Evolutionary conservation across 106 monocot species (phyloP).

Genomic region (Allium sativum): DNA sequence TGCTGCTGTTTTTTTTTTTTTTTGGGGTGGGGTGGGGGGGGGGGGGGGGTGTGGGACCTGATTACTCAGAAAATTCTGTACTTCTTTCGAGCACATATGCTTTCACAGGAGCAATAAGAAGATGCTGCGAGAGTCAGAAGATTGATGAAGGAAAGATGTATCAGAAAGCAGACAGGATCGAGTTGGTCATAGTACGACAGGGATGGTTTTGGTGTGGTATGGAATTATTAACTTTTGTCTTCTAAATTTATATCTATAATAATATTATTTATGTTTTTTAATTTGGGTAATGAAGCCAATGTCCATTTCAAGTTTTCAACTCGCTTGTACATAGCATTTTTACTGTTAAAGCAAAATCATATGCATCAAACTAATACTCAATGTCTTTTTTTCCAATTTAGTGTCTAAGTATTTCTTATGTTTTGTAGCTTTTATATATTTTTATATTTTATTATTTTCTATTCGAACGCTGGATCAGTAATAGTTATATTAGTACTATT

Average conservation of each 20-base stretch:
- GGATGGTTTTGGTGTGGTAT: neutral
- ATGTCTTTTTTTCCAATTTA: neutral
- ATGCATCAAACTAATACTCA: neutral
- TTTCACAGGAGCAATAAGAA: conserved; percentile 26
- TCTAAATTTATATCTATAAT: neutral
- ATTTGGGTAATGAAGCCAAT: neutral
- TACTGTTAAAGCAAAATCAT: neutral
- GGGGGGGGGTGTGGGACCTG: conserved; percentile 39
- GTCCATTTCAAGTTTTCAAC: neutral
- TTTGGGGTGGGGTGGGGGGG: too few species aligned
- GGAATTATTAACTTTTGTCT: neutral
- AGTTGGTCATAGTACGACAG: conserved; percentile 27
- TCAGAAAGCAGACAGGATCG: conserved; percentile 30
- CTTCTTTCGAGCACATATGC: conserved; percentile 58
- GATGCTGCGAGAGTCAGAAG: conserved; percentile 40
- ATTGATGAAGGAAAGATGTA: conserved; percentile 19
- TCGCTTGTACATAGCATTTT: neutral
- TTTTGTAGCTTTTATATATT: neutral
- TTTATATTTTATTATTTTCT: too few species aligned
- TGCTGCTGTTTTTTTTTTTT: conserved; percentile 28
- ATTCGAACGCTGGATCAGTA: too few species aligned
- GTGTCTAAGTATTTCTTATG: neutral
- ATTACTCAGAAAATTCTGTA: conserved; percentile 42
- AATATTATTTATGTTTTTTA: neutral
- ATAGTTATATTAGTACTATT: too few species aligned